phyloP scores from a whole-genome alignment of 2,329 filamentous ascomycete species.

The Lasiodiplodia sp. region DNA sequence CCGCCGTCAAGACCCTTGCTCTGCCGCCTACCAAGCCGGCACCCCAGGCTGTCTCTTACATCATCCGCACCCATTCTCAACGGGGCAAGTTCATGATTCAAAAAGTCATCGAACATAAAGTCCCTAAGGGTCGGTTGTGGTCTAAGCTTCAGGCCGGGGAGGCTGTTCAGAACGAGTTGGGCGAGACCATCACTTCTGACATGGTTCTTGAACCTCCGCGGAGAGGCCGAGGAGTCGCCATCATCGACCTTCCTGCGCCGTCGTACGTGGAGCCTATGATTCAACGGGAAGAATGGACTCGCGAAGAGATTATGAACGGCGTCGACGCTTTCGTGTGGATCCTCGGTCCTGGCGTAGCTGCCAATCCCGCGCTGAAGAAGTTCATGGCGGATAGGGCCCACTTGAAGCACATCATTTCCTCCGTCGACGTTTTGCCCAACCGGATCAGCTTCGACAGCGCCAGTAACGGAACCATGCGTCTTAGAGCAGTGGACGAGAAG shows the following conservation, averaged over 20 bases:
- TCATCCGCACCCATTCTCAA: slow-evolving; percentile 74
- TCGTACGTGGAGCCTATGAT: slow-evolving; percentile 76
- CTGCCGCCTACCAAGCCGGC: slow-evolving; percentile 75
- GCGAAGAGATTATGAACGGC: slow-evolving; percentile 68
- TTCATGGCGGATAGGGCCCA: slow-evolving; percentile 72
- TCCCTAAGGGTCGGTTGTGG: slow-evolving; percentile 67
- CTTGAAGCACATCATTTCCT: slow-evolving; percentile 79
- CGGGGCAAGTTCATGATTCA: slow-evolving; percentile 80
- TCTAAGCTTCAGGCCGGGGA: slow-evolving; percentile 67
- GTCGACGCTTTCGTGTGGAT: slow-evolving; percentile 81
- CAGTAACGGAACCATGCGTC: slow-evolving; percentile 70
- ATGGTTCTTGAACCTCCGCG: slow-evolving; percentile 79
- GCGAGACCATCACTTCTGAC: slow-evolving; percentile 76
- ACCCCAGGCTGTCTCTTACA: slow-evolving; percentile 79
- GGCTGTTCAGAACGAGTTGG: slow-evolving; percentile 68
- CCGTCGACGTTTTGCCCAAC: slow-evolving; percentile 77
- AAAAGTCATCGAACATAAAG: slow-evolving; percentile 69
- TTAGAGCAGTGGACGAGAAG: slow-evolving; percentile 75
- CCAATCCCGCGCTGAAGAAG: slow-evolving; percentile 67
- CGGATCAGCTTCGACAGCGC: slow-evolving; percentile 73
- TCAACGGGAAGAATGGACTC: slow-evolving; percentile 74
- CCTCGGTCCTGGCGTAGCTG: slow-evolving; percentile 71
- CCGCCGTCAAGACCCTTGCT: slow-evolving; percentile 67
- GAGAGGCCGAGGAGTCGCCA: slow-evolving; percentile 75
- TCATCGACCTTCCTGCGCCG: slow-evolving; percentile 77